Percentiles rank a stretch among this genome's conserved stretches.
phyloP scores from a whole-genome alignment of 108 stramenopile genomes.

The Cyclostephanos tholiformis region DNA sequence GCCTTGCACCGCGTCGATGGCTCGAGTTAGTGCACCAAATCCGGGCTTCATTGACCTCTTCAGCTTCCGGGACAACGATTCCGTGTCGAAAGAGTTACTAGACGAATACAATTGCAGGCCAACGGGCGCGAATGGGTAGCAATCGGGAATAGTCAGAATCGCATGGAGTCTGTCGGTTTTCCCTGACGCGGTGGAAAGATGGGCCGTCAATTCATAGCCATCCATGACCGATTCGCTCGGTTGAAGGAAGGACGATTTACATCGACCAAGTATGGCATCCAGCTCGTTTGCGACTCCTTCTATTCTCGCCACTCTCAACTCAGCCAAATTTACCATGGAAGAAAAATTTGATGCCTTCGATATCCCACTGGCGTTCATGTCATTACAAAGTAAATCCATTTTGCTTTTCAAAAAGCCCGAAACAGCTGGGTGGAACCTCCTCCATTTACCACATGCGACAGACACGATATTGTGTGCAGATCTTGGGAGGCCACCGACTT shows the following conservation, averaged over 20 bases:
- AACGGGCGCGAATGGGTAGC: slow-evolving; percentile 71
- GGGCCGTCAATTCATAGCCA: slow-evolving; percentile 47
- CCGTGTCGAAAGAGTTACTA: slow-evolving; percentile 50
- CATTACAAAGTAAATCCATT: slow-evolving; percentile 32
- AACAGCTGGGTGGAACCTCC: slow-evolving; percentile 41
- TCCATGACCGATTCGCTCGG: slow-evolving; percentile 32
- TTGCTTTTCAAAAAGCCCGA: slow-evolving; percentile 32
- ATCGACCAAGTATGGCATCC: slow-evolving; percentile 23
- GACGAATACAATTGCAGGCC: slow-evolving; percentile 46
- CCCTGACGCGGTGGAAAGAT: slow-evolving; percentile 41
- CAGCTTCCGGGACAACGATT: slow-evolving; percentile 50
- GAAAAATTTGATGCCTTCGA: slow-evolving; percentile 23
- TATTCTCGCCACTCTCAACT: slow-evolving; percentile 36
- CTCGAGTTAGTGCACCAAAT: slow-evolving; percentile 68
- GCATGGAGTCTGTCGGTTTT: slow-evolving; percentile 37
- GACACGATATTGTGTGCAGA: slow-evolving; percentile 23
- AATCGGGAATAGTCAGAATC: slow-evolving; percentile 54
- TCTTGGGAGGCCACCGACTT: slow-evolving; percentile 20
- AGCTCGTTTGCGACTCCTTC: slow-evolving; percentile 41
- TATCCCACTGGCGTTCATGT: slow-evolving; percentile 29
- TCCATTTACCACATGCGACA: slow-evolving; percentile 24
- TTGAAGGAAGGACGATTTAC: slow-evolving; percentile 43
- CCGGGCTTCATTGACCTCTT: slow-evolving; percentile 69
- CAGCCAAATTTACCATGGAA: slow-evolving; percentile 34
- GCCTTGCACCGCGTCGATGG: slow-evolving; percentile 47